phyloP scores from a whole-genome alignment of 2,329 filamentous ascomycete species.

The Xylariaceae sp. region DNA sequence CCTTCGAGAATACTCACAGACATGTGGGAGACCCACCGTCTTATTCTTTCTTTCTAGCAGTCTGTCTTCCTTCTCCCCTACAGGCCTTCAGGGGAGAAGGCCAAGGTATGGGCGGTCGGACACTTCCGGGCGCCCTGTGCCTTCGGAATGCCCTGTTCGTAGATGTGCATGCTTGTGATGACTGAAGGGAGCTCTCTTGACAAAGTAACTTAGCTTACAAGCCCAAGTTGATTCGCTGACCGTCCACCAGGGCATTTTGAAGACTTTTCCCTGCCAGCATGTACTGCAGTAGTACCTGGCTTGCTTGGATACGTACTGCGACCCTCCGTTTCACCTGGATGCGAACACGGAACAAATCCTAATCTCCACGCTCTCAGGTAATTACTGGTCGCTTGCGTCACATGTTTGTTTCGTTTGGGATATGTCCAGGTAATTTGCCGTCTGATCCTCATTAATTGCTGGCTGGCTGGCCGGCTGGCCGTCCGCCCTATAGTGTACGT shows the following conservation, averaged over 20 bases:
- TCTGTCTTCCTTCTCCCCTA: slow-evolving; percentile 7
- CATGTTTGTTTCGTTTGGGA: slow-evolving; percentile 20
- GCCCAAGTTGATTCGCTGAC: no score
- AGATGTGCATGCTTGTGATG: no score
- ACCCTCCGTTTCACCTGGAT: slow-evolving; percentile 4
- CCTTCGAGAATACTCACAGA: slow-evolving; percentile 17
- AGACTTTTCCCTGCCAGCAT: slow-evolving; percentile 14
- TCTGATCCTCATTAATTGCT: slow-evolving; percentile 9
- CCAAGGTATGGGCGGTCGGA: no score
- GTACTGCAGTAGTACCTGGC: not conserved
- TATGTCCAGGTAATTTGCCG: slow-evolving; percentile 9
- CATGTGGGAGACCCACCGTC: slow-evolving; percentile 1
- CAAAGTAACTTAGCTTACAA: no score
- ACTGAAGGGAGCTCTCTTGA: no score
- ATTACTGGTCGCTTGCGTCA: slow-evolving; percentile 9
- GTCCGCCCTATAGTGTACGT: no score
- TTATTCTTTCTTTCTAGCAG: slow-evolving; percentile 8
- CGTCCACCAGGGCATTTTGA: slow-evolving; percentile 4
- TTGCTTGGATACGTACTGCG: not conserved
- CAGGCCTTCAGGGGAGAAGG: no score
- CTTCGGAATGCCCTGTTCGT: no score
- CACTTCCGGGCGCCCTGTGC: no score
- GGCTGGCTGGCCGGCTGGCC: no score
- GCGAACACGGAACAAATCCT: slow-evolving; percentile 16
- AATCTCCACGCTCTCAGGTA: slow-evolving; percentile 20